Conservation (phyloP, 306 rosid genomes). For the Cucurbita ficifolia region DNA sequence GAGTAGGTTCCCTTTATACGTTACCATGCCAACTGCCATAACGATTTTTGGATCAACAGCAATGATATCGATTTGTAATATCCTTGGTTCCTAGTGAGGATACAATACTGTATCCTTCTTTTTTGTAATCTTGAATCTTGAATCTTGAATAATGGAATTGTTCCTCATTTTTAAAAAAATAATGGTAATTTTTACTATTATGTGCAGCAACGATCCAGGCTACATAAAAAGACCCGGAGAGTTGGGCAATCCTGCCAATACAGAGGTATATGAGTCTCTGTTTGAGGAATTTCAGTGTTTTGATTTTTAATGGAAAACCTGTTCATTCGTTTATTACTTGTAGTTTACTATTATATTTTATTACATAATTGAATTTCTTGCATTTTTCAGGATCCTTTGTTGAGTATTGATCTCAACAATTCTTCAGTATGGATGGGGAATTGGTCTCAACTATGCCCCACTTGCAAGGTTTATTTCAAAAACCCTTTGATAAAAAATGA, state of each 20-base stretch:
- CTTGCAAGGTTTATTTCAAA: constrained; percentile 70
- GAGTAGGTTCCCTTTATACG: not conserved
- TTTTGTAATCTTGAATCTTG: not conserved
- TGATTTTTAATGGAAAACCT: not conserved
- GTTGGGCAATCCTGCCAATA: constrained; percentile 29
- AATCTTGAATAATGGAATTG: not conserved
- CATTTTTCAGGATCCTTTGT: constrained; percentile 60
- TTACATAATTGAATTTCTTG: constrained; percentile 9
- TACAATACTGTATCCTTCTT: not conserved
- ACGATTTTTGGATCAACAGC: not conserved
- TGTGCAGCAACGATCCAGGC: constrained; percentile 82
- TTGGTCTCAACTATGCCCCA: constrained; percentile 98
- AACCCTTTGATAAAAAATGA: constrained; percentile 2
- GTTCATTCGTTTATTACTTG: not conserved
- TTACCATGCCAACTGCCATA: not conserved
- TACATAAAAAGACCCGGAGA: constrained; percentile 59
- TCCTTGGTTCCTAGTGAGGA: not conserved
- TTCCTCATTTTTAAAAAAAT: constrained; percentile 1
- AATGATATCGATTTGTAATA: not conserved
- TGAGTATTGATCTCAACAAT: constrained; percentile 60
- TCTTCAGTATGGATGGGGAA: constrained; percentile 78
- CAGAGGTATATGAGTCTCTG: constrained; percentile 34
- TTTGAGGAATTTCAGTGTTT: not conserved
- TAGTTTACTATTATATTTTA: not conserved
- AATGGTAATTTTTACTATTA: constrained; percentile 14